Percentiles rank a stretch among this genome's conserved stretches.
Evolutionary conservation across 2,329 filamentous ascomycete species (phyloP).

Genomic region (Eurotiales sp.): DNA sequence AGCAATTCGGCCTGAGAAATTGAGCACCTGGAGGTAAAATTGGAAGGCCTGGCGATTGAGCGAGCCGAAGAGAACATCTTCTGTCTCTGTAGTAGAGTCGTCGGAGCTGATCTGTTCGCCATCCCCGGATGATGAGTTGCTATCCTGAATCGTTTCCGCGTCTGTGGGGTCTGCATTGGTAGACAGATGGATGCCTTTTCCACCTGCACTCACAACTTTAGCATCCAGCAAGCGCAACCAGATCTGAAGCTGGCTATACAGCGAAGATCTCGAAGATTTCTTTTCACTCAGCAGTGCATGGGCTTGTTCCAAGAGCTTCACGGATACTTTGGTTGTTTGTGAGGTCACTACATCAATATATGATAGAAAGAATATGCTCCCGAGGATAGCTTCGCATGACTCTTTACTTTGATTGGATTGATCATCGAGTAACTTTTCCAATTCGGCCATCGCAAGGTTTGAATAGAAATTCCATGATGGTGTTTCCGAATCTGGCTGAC

Average conservation of each 20-base stretch:
- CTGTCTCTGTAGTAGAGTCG: neutral
- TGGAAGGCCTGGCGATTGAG: neutral
- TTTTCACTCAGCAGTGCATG: neutral
- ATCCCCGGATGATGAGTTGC: neutral
- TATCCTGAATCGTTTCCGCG: neutral
- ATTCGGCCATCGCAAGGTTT: neutral
- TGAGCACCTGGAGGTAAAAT: neutral
- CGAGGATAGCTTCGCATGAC: neutral
- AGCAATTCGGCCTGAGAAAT: constrained; percentile 48
- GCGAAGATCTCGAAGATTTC: neutral
- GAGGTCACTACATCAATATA: neutral
- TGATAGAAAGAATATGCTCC: neutral
- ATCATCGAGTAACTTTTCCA: neutral
- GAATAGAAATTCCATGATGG: neutral
- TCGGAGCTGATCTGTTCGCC: neutral
- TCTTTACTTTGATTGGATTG: neutral
- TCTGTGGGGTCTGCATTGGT: neutral
- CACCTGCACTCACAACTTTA: constrained; percentile 3
- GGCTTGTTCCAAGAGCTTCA: neutral
- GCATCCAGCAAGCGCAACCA: constrained; percentile 1
- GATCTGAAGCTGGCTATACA: neutral
- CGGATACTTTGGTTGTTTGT: neutral
- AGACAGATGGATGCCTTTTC: neutral
- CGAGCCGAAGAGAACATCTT: neutral
- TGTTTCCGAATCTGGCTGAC: neutral